phyloP scores from a whole-genome alignment of 176 grass and related monocot species.

The Oropetium thomaeum region DNA sequence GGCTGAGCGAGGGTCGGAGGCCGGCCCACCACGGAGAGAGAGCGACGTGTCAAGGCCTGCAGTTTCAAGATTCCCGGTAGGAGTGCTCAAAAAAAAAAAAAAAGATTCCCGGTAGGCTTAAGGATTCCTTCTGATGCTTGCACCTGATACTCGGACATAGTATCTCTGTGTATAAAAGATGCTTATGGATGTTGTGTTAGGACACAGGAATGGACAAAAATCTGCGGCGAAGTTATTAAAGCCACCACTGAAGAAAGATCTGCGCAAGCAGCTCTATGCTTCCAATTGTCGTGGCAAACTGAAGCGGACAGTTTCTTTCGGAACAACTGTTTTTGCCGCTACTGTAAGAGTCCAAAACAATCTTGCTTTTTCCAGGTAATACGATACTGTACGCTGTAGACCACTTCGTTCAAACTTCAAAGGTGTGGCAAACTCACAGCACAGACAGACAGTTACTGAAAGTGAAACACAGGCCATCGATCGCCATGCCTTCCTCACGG shows the following conservation, averaged over 20 bases:
- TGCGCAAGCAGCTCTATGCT: constrained; percentile 10
- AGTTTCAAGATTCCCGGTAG: no score
- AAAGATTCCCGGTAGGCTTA: not conserved
- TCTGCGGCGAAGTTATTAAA: not conserved
- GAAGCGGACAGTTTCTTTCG: not conserved
- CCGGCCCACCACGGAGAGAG: no score
- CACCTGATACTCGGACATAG: not conserved
- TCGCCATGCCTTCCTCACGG: not conserved
- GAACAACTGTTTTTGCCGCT: not conserved
- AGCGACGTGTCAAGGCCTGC: no score
- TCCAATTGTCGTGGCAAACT: constrained; percentile 13
- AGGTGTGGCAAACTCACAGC: not conserved
- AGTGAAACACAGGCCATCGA: no score
- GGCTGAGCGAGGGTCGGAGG: no score
- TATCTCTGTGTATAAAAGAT: not conserved
- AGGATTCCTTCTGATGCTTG: not conserved
- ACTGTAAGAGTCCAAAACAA: not conserved
- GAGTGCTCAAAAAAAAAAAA: no score
- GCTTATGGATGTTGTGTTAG: not conserved
- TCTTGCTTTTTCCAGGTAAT: not conserved
- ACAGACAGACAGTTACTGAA: constrained; percentile 18
- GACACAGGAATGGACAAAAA: not conserved
- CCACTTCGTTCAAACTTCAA: no score
- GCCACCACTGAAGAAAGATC: not conserved
- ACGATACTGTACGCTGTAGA: not conserved